Conservation (phyloP, 1,284 basidiomycete genomes). For the Gomphus bonarii region DNA sequence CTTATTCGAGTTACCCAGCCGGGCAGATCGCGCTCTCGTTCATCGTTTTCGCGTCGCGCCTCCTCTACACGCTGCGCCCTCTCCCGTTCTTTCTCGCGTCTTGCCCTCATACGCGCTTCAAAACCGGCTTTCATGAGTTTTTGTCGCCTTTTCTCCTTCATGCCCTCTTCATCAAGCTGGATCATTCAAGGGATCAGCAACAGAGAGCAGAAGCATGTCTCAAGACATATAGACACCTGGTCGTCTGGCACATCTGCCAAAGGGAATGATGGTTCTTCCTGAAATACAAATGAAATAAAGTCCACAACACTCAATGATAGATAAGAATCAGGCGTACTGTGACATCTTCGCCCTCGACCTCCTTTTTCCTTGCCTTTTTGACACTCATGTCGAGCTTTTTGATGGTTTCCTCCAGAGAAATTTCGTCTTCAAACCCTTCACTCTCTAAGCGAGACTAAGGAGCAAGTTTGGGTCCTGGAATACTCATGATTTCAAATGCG, state of each 20-base stretch:
- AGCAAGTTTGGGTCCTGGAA: background rate
- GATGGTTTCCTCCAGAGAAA: conserved; percentile 54
- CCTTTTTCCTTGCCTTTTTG: conserved; percentile 64
- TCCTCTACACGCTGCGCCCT: conserved; percentile 66
- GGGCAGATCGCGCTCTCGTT: conserved; percentile 58
- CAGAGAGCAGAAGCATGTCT: background rate
- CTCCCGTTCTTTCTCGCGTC: conserved; percentile 85
- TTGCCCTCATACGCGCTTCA: conserved; percentile 80
- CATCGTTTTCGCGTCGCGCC: conserved; percentile 68
- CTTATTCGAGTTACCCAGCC: conserved; percentile 68
- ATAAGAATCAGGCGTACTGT: conserved; percentile 20
- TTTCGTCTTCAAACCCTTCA: conserved; percentile 70
- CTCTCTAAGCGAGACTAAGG: conserved; percentile 45
- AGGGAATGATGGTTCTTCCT: conserved; percentile 83
- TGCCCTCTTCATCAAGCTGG: conserved; percentile 81
- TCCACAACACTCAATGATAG: background rate
- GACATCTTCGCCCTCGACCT: conserved; percentile 49
- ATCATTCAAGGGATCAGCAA: background rate
- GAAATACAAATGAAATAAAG: conserved; percentile 5
- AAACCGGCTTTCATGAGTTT: conserved; percentile 90
- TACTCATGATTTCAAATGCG: conserved; percentile 12
- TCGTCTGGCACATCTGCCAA: conserved; percentile 86
- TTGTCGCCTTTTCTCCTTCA: conserved; percentile 95
- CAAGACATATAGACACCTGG: conserved; percentile 39
- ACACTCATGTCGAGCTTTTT: conserved; percentile 68